Evolutionary conservation across 1,284 basidiomycete genomes (phyloP), one percentile per base, ranked within the genome.

Genomic region (Pseudozyma thailandica): DNA sequence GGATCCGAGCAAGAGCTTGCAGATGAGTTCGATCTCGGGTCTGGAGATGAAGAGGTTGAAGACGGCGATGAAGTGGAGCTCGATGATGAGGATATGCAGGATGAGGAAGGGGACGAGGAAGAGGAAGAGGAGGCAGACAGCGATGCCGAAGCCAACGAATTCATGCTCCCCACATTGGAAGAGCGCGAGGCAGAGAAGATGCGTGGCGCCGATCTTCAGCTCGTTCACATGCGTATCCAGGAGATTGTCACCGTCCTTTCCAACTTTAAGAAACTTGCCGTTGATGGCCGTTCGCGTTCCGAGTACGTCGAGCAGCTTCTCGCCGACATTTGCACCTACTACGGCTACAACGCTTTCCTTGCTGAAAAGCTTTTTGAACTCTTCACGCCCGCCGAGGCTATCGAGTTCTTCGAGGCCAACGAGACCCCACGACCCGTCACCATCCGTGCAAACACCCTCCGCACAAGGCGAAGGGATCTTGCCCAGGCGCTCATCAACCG

Each of bases 401-500:
- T 98, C 65, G 94, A 96, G 77, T 98, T 98, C 85, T 98, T 98
- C 82, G 96, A 98, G 84, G 91, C 95, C 15, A 98, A 98, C 84
- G 96, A 99, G 84, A 89, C 94, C 3, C 90, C 94, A 15, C 89
- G 96, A 62, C 96, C 96, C 8, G 94, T 99, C 21, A 98, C 96
- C 6, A 98, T 99, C 80, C 91, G 96, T 52, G 94, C 94, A 48
- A 99, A 99, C 84, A 98, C 95, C 6, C 87, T 99, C 15, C 91
- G 93, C 68, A 94, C 94, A 1, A 88, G 95, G 61, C 87, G 96
- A 61, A 88, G 95, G 48, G 96, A 98, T 83, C 89, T 99, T 52
- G 95, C 93, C 0, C 96, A 98, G 84, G 88, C 90, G 1, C 87
- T 99, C 41, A 91, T 98, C 82, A 97, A 96, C 84, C 90, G 96